Conservation (phyloP, 805 yeast genomes). For the Schwanniomyces vanrijiae region DNA sequence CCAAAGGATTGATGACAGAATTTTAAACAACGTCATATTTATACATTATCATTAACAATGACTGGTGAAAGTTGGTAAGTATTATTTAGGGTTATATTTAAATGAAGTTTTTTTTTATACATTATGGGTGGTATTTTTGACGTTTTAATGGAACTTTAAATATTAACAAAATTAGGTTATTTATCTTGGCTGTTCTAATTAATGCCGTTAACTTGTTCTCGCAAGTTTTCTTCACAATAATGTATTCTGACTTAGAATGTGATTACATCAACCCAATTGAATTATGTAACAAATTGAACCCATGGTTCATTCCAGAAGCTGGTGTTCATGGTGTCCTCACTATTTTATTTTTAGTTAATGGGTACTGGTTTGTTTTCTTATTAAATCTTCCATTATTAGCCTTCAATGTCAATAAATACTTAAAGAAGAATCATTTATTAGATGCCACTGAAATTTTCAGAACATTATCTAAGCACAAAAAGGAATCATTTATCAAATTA, state of each 20-base stretch:
- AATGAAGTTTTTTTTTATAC: not conserved
- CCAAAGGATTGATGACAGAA: not conserved
- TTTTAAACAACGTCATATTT: not conserved
- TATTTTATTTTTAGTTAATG: slow-evolving; percentile 71
- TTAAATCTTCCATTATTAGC: slow-evolving; percentile 82
- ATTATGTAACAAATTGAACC: slow-evolving; percentile 88
- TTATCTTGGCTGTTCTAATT: slow-evolving; percentile 74
- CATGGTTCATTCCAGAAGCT: slow-evolving; percentile 88
- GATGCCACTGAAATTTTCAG: slow-evolving; percentile 98
- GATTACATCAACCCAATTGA: slow-evolving; percentile 98
- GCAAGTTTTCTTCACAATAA: slow-evolving; percentile 92
- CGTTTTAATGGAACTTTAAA: slow-evolving; percentile 17
- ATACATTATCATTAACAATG: slow-evolving; percentile 21
- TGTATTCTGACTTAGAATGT: slow-evolving; percentile 92
- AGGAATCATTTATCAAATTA: slow-evolving; percentile 84
- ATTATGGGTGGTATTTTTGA: slow-evolving; percentile 3
- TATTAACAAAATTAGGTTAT: slow-evolving; percentile 40
- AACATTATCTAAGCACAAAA: slow-evolving; percentile 89
- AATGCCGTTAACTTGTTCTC: slow-evolving; percentile 87
- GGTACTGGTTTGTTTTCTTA: slow-evolving; percentile 89
- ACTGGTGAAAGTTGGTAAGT: slow-evolving; percentile 51
- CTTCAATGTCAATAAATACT: slow-evolving; percentile 77
- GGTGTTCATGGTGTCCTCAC: slow-evolving; percentile 74
- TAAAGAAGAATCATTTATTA: slow-evolving; percentile 77
- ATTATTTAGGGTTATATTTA: slow-evolving; percentile 17